Evolutionary conservation across 2,329 filamentous ascomycete genomes (phyloP).

Genomic region (Ophiostoma ulmi): DNA sequence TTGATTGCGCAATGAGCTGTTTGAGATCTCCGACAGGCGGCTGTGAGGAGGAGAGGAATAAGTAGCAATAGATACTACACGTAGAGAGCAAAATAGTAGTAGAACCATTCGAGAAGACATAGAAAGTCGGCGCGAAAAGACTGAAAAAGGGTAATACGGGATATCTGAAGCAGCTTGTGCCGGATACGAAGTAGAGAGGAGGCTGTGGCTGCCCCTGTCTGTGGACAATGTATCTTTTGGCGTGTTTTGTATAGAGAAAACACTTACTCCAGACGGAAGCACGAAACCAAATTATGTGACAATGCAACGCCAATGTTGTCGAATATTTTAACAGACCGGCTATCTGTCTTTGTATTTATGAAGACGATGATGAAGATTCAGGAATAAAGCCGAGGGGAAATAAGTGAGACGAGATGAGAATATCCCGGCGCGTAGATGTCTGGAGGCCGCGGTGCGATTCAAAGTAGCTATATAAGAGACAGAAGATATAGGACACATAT

Average conservation of each 20-base stretch:
- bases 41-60: background rate
- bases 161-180: conserved; percentile 10
- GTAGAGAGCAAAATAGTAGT: background rate
- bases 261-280: background rate
- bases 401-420: background rate
- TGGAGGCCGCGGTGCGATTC: background rate
- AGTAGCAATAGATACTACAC: too few relatives aligned
- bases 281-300: background rate
- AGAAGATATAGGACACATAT: background rate
- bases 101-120: background rate
- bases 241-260: background rate
- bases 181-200: background rate
- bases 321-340: background rate
- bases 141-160: background rate
- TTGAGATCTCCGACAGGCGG: background rate
- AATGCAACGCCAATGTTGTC: background rate
- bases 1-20: background rate
- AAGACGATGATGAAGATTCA: background rate
- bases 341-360: background rate
- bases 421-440: background rate
- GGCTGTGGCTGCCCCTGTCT: conserved; percentile 7
- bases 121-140: background rate
- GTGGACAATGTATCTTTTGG: background rate
- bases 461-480: background rate
- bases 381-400: too few relatives aligned